Base-by-base conservation (phyloP, 257 asterid species). In the Lantana camara region DNA sequence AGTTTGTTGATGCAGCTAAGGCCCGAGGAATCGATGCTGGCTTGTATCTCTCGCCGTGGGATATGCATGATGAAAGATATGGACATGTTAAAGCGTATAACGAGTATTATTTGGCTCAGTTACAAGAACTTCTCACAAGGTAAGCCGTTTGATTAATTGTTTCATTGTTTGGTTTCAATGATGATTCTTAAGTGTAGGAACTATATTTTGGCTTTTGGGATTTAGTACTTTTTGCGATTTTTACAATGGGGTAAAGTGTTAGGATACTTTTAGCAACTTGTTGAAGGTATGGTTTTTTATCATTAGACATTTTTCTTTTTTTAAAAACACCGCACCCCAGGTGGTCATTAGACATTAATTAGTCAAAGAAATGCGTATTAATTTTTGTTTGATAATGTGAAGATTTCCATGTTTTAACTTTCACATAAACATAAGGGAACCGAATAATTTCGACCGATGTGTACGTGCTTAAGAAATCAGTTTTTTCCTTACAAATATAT, bases 11-110 rank as follows among this genome's bases (percentile, higher is more conserved):
- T 6, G 97, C 98, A 0, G 85, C 85, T 0, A 78, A 57, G 69
- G 82, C 88, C 63, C 87, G 90, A 0, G 85, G 85, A 10, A 69
- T 93, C 1, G 96, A 93, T 21, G 63, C 74, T 38, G 98, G 98
- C 9, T 55, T 93, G 63, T 93, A 93, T 64, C 97, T 93, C 20
- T 93, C 98, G 0, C 98, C 98, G 0, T 93, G 98, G 97, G 98
- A 93, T 73, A 84, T 94, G 2, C 98, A 93, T 68, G 97, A 93
- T 57, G 68, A 24, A 3, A 81, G 90, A 79, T 93, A 93, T 54
- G 98, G 98, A 1, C 57, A 72, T 20, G 77, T 23, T 35, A 82
- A 80, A 66, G 75, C 57, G 44, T 93, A 93, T 61, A 93, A 93
- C 59, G 95, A 90, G 51, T 89, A 85, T 63, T 93, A 93, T 54